These are phyloP conservation scores for Neonectria neomacrospora DNA, from an alignment of 2,329 filamentous ascomycete genomes.

Conservation along the genomic window DNA sequence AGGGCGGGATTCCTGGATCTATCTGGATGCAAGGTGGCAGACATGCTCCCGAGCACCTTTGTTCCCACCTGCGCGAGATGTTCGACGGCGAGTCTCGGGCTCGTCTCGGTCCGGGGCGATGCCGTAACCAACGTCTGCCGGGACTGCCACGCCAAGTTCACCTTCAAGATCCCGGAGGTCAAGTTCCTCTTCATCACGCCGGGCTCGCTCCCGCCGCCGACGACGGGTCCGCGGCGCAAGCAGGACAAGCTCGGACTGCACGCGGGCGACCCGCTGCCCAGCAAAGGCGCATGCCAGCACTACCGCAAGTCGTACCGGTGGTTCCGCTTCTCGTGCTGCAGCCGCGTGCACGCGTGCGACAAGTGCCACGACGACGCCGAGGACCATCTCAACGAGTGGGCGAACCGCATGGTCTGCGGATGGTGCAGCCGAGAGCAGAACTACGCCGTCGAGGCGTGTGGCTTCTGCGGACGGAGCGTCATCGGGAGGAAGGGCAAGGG, in stretches of 20 bases:
- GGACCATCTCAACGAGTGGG: conserved; percentile 82
- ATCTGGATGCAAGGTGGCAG: conserved; percentile 77
- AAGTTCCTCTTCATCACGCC: conserved; percentile 79
- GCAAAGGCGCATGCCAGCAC: conserved; percentile 65
- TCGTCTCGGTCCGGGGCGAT: conserved; percentile 79
- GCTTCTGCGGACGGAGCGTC: conserved; percentile 76
- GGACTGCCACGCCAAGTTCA: conserved; percentile 83
- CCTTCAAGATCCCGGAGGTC: conserved; percentile 80
- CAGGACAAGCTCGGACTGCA: conserved; percentile 67
- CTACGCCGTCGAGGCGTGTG: conserved; percentile 80
- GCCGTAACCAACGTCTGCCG: conserved; percentile 79
- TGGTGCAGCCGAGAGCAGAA: conserved; percentile 84
- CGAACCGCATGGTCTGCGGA: conserved; percentile 85
- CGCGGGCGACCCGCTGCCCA: conserved; percentile 66
- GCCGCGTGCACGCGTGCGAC: conserved; percentile 69
- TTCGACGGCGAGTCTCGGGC: conserved; percentile 74
- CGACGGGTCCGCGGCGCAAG: conserved; percentile 56
- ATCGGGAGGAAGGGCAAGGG: conserved; percentile 73
- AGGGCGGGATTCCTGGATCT: conserved; percentile 83
- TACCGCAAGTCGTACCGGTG: conserved; percentile 70
- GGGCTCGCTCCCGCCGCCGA: conserved; percentile 56
- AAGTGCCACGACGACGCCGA: conserved; percentile 79
- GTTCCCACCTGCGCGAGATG: conserved; percentile 81
- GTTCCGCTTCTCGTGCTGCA: conserved; percentile 74
- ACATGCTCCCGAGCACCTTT: conserved; percentile 84